Evolutionary conservation across 257 asterid species (phyloP).

Genomic region (Nemophila menziesii): DNA sequence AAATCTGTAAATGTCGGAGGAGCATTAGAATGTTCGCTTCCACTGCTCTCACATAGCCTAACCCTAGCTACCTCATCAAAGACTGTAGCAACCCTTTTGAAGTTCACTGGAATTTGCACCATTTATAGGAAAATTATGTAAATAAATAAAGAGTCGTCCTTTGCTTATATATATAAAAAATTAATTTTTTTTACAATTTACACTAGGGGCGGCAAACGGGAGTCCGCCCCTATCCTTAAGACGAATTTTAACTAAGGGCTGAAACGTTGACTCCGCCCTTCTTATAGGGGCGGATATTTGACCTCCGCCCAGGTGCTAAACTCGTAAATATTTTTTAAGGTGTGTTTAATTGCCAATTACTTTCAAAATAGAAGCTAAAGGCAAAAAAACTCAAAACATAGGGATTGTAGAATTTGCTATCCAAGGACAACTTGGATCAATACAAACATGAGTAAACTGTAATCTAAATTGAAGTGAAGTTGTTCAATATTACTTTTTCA

Average conservation of each 20-base stretch:
- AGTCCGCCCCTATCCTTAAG: too few relatives aligned
- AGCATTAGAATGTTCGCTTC: slow-evolving; percentile 64
- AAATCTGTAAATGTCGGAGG: slow-evolving; percentile 25
- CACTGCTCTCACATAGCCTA: slow-evolving; percentile 59
- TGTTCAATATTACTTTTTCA: too few relatives aligned
- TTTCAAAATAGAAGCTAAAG: too few relatives aligned
- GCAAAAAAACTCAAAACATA: slow-evolving; percentile 20
- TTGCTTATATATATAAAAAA: slow-evolving; percentile 6
- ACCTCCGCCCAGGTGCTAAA: too few relatives aligned
- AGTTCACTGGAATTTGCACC: slow-evolving; percentile 39
- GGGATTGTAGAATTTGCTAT: slow-evolving; percentile 21
- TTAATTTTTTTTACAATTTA: too few relatives aligned
- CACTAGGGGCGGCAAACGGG: too few relatives aligned
- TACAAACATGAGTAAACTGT: not conserved
- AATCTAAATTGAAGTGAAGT: not conserved
- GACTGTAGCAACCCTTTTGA: slow-evolving; percentile 46
- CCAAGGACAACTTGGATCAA: slow-evolving; percentile 20
- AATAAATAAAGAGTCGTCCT: not conserved
- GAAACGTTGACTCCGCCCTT: too few relatives aligned
- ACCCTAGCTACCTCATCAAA: slow-evolving; percentile 49
- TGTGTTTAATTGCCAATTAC: too few relatives aligned
- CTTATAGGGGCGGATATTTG: too few relatives aligned
- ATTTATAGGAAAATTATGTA: not conserved
- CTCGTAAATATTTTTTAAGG: too few relatives aligned
- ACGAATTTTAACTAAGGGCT: too few relatives aligned